Evolutionary conservation across 441 rosid species (phyloP).

Genomic region (Aleurites moluccanus): DNA sequence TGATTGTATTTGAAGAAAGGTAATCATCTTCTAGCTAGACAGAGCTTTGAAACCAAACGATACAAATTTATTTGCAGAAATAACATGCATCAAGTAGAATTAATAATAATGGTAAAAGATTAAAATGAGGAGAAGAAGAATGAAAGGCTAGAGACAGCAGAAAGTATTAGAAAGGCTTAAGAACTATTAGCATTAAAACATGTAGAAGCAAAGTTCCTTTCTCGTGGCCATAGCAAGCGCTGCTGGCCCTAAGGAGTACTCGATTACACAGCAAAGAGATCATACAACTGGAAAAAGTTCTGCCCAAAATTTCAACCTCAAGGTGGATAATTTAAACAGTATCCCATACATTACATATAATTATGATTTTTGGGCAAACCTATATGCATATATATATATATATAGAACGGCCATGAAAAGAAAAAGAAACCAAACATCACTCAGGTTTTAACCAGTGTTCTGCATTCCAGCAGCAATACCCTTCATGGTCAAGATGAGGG

Average conservation of each 20-base stretch:
- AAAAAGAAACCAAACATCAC: background rate
- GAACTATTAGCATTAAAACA: slow-evolving; percentile 19
- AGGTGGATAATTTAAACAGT: slow-evolving; percentile 16
- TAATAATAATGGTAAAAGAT: too few species aligned
- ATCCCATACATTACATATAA: slow-evolving; percentile 7
- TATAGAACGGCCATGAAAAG: background rate
- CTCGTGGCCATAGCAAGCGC: background rate
- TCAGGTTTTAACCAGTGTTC: slow-evolving; percentile 65
- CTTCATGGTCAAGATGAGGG: slow-evolving; percentile 94
- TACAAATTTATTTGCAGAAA: too few species aligned
- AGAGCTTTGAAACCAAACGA: too few species aligned
- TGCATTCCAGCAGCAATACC: slow-evolving; percentile 94
- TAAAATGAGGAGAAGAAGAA: too few species aligned
- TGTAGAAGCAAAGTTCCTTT: background rate
- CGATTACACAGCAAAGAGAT: slow-evolving; percentile 12
- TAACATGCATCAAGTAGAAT: too few species aligned
- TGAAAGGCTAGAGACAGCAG: background rate
- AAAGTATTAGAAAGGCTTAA: background rate
- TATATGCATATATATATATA: background rate
- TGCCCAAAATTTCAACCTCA: background rate
- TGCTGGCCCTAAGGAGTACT: background rate
- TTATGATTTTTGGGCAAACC: slow-evolving; percentile 11
- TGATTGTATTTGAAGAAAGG: too few species aligned
- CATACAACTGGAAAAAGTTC: slow-evolving; percentile 5
- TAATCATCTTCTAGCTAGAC: too few species aligned